Percentiles rank a stretch among this genome's conserved stretches.
Conservation (phyloP, 495 filamentous ascomycete genomes). For the Trichoderma virens region DNA sequence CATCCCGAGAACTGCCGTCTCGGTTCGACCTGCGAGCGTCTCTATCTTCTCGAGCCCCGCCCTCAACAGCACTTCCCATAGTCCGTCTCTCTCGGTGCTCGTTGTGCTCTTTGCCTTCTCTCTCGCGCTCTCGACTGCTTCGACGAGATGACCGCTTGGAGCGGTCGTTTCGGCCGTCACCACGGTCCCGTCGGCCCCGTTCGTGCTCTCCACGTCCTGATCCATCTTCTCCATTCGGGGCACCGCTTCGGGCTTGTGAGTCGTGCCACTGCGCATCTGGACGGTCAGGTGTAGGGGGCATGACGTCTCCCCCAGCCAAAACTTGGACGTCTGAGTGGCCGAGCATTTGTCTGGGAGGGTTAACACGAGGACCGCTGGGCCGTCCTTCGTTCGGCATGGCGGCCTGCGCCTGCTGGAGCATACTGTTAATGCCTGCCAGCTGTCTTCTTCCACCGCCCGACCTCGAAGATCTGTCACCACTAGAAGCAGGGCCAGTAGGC, state of each 20-base stretch:
- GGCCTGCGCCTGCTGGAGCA: constrained; percentile 36
- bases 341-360: constrained; percentile 31
- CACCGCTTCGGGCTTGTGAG: constrained; percentile 15
- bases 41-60: background rate
- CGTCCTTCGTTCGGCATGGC: constrained; percentile 24
- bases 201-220: constrained; percentile 34
- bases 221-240: constrained; percentile 28
- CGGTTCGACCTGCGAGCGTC: constrained; percentile 1
- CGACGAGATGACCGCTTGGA: constrained; percentile 32
- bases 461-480: constrained; percentile 33
- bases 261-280: constrained; percentile 28
- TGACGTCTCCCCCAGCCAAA: constrained; percentile 36
- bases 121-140: constrained; percentile 27
- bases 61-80: constrained; percentile 9
- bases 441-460: constrained; percentile 34
- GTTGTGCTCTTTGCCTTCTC: constrained; percentile 31
- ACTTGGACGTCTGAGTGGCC: constrained; percentile 41
- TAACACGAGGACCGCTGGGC: constrained; percentile 22
- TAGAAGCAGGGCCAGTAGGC: constrained; percentile 41
- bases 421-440: constrained; percentile 44
- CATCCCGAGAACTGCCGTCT: background rate
- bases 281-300: constrained; percentile 38
- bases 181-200: constrained; percentile 36
- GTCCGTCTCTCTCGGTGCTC: constrained; percentile 30
- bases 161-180: constrained; percentile 32